phyloP scores from a whole-genome alignment of 805 yeast genomes.

The Isabelozyma gotoi region DNA sequence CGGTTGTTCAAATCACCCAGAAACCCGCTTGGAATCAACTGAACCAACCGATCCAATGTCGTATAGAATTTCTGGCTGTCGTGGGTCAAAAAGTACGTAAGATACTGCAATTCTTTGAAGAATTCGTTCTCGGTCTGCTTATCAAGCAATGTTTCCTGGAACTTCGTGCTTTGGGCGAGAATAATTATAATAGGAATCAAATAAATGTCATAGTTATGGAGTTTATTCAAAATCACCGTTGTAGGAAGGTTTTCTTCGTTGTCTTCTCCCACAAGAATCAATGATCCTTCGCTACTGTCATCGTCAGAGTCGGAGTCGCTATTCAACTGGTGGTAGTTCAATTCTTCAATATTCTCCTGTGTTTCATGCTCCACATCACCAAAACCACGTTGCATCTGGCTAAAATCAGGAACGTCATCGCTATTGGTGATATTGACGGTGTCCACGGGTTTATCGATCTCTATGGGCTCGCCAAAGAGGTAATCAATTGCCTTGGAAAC shows the following conservation, averaged over 20 bases:
- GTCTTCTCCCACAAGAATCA: neutral
- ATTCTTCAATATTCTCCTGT: slow-evolving; percentile 19
- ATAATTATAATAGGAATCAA: neutral
- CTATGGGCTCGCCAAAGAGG: slow-evolving; percentile 34
- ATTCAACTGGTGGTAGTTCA: slow-evolving; percentile 4
- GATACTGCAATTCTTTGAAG: slow-evolving; percentile 5
- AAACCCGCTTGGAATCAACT: neutral
- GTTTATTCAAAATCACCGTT: neutral
- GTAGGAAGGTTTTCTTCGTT: neutral
- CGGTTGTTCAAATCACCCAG: neutral
- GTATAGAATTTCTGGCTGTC: slow-evolving; percentile 20
- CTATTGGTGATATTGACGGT: neutral
- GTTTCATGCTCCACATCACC: slow-evolving; percentile 7
- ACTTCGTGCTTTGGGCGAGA: neutral
- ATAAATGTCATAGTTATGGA: neutral
- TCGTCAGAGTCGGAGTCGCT: neutral
- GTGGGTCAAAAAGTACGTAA: slow-evolving; percentile 10
- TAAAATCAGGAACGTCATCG: slow-evolving; percentile 1
- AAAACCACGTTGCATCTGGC: slow-evolving; percentile 14
- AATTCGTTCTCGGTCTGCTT: neutral
- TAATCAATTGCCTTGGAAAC: slow-evolving; percentile 27
- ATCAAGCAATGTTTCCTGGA: neutral
- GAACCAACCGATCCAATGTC: neutral
- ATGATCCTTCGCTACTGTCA: slow-evolving; percentile 2
- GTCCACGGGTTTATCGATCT: slow-evolving; percentile 6